Evolutionary conservation across 768 basidiomycete species (phyloP).

Genomic region (Lentinula guzmanii): DNA sequence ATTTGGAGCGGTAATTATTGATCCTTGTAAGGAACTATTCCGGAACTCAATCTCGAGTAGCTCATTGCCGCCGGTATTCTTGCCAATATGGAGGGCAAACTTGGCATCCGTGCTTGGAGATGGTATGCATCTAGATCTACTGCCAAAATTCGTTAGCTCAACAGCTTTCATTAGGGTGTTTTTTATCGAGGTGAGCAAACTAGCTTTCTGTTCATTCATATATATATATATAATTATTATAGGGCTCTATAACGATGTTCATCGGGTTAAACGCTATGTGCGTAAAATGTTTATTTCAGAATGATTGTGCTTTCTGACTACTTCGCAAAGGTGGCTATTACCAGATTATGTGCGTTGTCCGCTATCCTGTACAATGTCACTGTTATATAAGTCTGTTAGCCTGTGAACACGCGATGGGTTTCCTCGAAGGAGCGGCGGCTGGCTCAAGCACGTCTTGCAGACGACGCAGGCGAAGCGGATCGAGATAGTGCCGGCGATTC

Average conservation of each 20-base stretch:
- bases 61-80: constrained; percentile 75
- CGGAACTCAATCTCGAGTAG: constrained; percentile 20
- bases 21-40: neutral
- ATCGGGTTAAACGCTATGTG: constrained; percentile 52
- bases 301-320: neutral
- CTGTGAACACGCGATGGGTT: constrained; percentile 59
- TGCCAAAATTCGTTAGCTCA: neutral
- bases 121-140: constrained; percentile 35
- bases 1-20: constrained; percentile 49
- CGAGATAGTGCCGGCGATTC: constrained; percentile 51
- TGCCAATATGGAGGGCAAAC: constrained; percentile 57
- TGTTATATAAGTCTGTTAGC: constrained; percentile 25
- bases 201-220: neutral
- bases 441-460: constrained; percentile 62
- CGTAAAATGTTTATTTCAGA: neutral
- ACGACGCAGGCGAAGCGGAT: constrained; percentile 65
- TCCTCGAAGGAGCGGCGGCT: constrained; percentile 41
- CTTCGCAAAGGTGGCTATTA: constrained; percentile 39
- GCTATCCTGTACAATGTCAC: neutral
- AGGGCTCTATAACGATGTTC: constrained; percentile 61
- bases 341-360: constrained; percentile 46
- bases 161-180: constrained; percentile 44
- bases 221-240: neutral
- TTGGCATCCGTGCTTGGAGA: constrained; percentile 66
- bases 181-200: constrained; percentile 50